Evolutionary conservation across 768 basidiomycete genomes (phyloP), one percentile per base, ranked within the genome.

Genomic region (Collybiopsis confluens): DNA sequence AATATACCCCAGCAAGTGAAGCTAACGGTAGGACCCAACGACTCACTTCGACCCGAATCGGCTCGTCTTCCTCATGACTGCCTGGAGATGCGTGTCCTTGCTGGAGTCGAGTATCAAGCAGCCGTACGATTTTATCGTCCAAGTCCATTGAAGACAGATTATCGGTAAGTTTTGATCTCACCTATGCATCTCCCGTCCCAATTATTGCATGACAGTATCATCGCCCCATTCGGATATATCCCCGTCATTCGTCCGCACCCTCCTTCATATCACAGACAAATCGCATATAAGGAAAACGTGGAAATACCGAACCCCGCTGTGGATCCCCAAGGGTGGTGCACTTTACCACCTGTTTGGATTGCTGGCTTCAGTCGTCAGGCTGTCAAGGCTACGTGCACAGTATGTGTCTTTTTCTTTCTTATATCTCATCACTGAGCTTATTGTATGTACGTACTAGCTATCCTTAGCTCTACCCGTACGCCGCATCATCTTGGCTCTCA

Each of bases 291-390:
- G 6, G 66, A 73, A 27, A 63, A 61, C 9, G 68, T 53, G 20
- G 59, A 62, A 5, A 54, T 75, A 27, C 41, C 65, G 10, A 68
- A 71, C 3, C 75, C 74, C 7, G 63, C 64, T 7, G 70, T 58
- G 4, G 74, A 77, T 57, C 70, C 70, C 1, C 58, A 61, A 20
- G 72, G 73, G 4, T 74, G 72, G 74, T 70, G 68, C 38, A 62
- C 72, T 10, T 58, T 70, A 10, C 56, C 59, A 2, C 57, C 64
- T 4, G 47, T 65, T 3, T 57, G 54, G 45, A 52, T 70, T 40
- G 67, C 63, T 44, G 74, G 73, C 8, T 71, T 72, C 54, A 64
- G 63, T 27, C 59, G 54, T 9, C 65, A 67, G 52, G 57, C 67
- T 15, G 70, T 72, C 3, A 63, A 69, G 36, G 56, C 70, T 4